Evolutionary conservation across 1,139 yeast species (phyloP), one percentile per base, ranked within the genome.

Genomic region (Geotrichum fermentans): DNA sequence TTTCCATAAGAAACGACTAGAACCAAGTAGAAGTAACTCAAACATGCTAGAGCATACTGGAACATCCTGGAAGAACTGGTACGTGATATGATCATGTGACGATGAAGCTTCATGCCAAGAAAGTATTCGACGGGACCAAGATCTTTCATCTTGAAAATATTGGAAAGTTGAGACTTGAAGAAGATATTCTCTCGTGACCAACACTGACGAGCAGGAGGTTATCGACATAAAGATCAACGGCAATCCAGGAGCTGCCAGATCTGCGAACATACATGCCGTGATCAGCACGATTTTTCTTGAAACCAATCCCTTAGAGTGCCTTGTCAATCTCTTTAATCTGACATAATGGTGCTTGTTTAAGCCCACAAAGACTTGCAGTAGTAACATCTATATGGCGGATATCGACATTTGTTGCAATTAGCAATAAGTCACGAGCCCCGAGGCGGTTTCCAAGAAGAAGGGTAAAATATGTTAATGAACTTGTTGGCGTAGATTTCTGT

Each of bases 321-420:
- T 33, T 22, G 13, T 34, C 29, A 20, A 39, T 29, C 6, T 18
- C 40, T 3, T 35, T 43, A 40, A 55, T 54, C 59, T 63, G 59
- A 38, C 56, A 54, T n/a, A 48, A 28, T 2, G 63, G 59, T 13
- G 63, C 58, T 41, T 60, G 64, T 34, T 56, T 52, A 6, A 59
- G 36, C 0, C 64, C 61, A 48, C 58, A 60, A 1, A 59, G 37
- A 37, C 52, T 47, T 45, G 57, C 56, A 14, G 46, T 48, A 2
- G 60, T 47, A n/a, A 45, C 46, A 24, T 54, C 52, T 5, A 58
- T 58, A 34, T 39, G 35, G 17, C 33, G 43, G 45, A 3, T 61
- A 60, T 28, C 49, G 59, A 7, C 24, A 22, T n/a, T n/a, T n/a
- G n/a, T n/a, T n/a, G n/a, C n/a, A n/a, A n/a, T n/a, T n/a, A n/a